phyloP scores from a whole-genome alignment of 495 filamentous ascomycete genomes.

The Podospora fimiseda region DNA sequence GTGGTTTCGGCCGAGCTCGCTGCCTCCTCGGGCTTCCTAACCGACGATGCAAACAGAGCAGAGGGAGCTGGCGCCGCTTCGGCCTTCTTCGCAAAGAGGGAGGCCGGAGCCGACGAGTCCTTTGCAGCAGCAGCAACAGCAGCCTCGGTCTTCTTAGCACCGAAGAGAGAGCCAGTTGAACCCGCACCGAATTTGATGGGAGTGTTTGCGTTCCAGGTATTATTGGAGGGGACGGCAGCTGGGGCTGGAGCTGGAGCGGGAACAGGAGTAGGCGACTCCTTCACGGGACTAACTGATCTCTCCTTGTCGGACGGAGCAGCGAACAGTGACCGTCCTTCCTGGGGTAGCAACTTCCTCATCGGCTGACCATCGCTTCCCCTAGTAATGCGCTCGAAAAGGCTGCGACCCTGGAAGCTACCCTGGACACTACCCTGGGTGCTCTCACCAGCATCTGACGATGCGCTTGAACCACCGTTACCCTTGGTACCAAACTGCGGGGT shows the following conservation, averaged over 20 bases:
- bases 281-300: conserved; percentile 26
- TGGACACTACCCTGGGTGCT: conserved; percentile 23
- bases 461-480: conserved; percentile 22
- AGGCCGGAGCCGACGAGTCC: conserved; percentile 22
- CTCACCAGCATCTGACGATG: conserved; percentile 32
- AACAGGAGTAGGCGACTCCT: conserved; percentile 21
- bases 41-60: conserved; percentile 17
- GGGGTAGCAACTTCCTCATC: conserved; percentile 28
- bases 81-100: conserved; percentile 18
- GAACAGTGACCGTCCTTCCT: conserved; percentile 21
- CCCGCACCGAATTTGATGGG: conserved; percentile 35
- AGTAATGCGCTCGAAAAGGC: conserved; percentile 54
- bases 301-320: conserved; percentile 27
- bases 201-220: conserved; percentile 41
- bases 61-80: conserved; percentile 11
- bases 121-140: no score
- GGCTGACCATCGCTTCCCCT: conserved; percentile 44
- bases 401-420: conserved; percentile 34
- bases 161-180: conserved; percentile 22
- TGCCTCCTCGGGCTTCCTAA: conserved; percentile 20
- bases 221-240: conserved; percentile 31
- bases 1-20: conserved; percentile 6
- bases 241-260: neutral
- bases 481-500: conserved; percentile 28
- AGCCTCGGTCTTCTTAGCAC: conserved; percentile 27